Conservation (phyloP, 2,329 filamentous ascomycete genomes). For the Hypoxylon sp. region DNA sequence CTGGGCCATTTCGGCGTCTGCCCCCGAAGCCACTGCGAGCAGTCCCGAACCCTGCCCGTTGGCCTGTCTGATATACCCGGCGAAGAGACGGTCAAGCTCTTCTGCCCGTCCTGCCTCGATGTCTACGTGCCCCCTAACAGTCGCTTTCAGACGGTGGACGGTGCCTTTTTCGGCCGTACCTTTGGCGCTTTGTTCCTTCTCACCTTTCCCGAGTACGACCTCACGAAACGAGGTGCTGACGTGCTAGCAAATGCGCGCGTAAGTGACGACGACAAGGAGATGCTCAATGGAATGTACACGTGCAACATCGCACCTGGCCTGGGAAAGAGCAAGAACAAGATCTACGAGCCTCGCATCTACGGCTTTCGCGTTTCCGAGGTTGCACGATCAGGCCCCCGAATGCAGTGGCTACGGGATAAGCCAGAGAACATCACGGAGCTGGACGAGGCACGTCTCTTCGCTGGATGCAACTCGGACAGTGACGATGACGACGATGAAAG, state of each 20-base stretch:
- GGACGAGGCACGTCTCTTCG: slow-evolving; percentile 74
- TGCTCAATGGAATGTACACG: slow-evolving; percentile 86
- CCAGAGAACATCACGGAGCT: slow-evolving; percentile 82
- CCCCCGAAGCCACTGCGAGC: slow-evolving; percentile 91
- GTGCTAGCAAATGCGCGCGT: slow-evolving; percentile 55
- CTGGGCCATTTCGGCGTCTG: slow-evolving; percentile 94
- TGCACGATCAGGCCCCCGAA: slow-evolving; percentile 87
- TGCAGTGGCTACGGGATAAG: slow-evolving; percentile 94
- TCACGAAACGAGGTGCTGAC: slow-evolving; percentile 74
- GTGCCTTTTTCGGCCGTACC: slow-evolving; percentile 96
- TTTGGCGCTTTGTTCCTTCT: slow-evolving; percentile 98
- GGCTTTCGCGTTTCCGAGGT: slow-evolving; percentile 94
- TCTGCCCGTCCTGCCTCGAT: slow-evolving; percentile 95
- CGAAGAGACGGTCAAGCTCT: slow-evolving; percentile 97
- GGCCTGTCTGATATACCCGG: slow-evolving; percentile 94
- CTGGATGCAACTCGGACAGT: slow-evolving; percentile 61
- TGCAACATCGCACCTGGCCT: slow-evolving; percentile 89
- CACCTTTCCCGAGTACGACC: slow-evolving; percentile 95
- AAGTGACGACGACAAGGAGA: slow-evolving; percentile 55
- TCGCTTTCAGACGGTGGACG: slow-evolving; percentile 95
- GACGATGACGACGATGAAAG: slow-evolving; percentile 66
- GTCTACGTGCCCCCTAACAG: slow-evolving; percentile 98
- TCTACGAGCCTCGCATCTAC: slow-evolving; percentile 96
- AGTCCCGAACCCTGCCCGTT: slow-evolving; percentile 89
- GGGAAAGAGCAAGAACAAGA: slow-evolving; percentile 75